These are phyloP conservation scores for Chrysochromulina parva DNA, from an alignment of 78 protist species.

Conservation along the genomic window DNA sequence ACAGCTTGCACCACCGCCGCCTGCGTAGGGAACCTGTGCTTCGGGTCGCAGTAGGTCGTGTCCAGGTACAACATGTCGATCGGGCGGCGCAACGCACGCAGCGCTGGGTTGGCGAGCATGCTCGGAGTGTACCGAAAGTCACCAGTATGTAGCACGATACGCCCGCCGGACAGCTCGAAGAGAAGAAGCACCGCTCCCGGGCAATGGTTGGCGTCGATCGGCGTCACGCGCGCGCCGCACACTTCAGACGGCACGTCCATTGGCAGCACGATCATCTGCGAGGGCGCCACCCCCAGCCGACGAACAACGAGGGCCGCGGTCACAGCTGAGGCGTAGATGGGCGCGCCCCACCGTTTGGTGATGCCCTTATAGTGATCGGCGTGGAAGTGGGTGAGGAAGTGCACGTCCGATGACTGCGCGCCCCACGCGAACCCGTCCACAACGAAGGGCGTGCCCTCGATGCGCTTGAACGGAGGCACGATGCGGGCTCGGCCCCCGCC, in stretches of 20 bases:
- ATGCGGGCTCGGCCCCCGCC: neutral
- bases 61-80: slow-evolving; percentile 34
- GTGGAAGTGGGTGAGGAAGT: slow-evolving; percentile 81
- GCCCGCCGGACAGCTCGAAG: slow-evolving; percentile 31
- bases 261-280: neutral
- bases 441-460: neutral
- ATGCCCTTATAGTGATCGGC: slow-evolving; percentile 86
- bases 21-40: slow-evolving; percentile 80
- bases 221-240: slow-evolving; percentile 20
- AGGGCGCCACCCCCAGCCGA: slow-evolving; percentile 40
- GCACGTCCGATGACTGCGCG: neutral
- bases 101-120: slow-evolving; percentile 9
- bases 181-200: slow-evolving; percentile 77
- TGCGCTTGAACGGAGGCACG: neutral
- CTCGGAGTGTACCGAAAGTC: slow-evolving; percentile 68
- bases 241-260: neutral
- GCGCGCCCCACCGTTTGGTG: neutral
- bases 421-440: neutral
- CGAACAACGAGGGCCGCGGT: slow-evolving; percentile 66
- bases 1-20: neutral
- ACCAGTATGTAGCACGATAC: slow-evolving; percentile 71
- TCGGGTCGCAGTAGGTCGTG: slow-evolving; percentile 79
- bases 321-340: slow-evolving; percentile 22
- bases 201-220: slow-evolving; percentile 86
- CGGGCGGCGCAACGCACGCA: neutral